These are phyloP conservation scores for Goniomonas avonlea DNA, from an alignment of 78 protist genomes.

Conservation along the genomic window DNA sequence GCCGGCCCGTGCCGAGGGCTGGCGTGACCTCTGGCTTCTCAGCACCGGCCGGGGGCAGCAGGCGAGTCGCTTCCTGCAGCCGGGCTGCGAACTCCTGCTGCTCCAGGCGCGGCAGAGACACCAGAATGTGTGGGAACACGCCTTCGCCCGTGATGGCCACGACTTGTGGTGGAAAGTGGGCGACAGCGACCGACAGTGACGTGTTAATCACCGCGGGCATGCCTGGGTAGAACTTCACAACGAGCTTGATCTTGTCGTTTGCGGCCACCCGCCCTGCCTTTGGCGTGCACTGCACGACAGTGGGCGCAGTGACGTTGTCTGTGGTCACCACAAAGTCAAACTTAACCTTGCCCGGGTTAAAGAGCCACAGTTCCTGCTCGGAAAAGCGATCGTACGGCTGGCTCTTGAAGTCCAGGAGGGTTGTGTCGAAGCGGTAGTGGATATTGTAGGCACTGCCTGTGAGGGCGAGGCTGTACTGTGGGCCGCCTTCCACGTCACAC, in stretches of 20 bases:
- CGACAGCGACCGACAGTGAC: constrained; percentile 19
- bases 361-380: constrained; percentile 22
- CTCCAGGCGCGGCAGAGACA: neutral
- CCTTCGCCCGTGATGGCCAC: constrained; percentile 37
- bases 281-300: constrained; percentile 6
- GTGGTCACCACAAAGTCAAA: constrained; percentile 11
- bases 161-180: constrained; percentile 48
- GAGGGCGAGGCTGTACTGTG: constrained; percentile 47
- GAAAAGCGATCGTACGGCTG: neutral
- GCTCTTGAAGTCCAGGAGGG: constrained; percentile 35
- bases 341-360: constrained; percentile 49
- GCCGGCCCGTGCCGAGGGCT: too few relatives aligned
- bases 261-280: neutral
- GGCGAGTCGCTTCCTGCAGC: neutral
- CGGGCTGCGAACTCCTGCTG: neutral
- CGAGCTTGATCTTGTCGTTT: constrained; percentile 37
- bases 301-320: neutral
- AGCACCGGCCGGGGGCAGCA: too few relatives aligned
- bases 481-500: constrained; percentile 64
- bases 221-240: neutral
- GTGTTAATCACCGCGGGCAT: neutral
- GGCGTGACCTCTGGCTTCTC: too few relatives aligned
- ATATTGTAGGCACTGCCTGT: constrained; percentile 40
- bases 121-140: constrained; percentile 29
- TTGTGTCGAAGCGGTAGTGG: constrained; percentile 32